Evolutionary conservation across 208 protist genomes (phyloP).

Genomic region (Crithidia expoeki): DNA sequence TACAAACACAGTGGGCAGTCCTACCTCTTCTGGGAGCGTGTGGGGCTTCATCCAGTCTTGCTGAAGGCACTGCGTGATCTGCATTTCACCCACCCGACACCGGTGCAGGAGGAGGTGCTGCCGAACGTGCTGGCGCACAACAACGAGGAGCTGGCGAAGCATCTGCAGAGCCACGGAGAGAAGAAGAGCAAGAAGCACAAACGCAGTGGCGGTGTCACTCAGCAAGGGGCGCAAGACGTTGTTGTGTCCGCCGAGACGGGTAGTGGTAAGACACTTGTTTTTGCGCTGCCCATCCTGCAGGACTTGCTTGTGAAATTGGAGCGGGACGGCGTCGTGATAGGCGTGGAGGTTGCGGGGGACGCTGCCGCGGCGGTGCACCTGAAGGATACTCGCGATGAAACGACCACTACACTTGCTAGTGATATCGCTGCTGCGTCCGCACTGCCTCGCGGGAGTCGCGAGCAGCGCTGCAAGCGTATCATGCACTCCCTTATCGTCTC

Average conservation of each 20-base stretch:
- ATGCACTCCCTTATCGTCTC: slow-evolving; percentile 96
- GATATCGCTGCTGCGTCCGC: slow-evolving; percentile 1
- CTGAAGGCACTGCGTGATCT: slow-evolving; percentile 67
- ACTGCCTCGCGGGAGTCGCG: slow-evolving; percentile 7
- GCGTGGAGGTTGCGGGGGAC: background rate
- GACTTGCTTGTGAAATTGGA: slow-evolving; percentile 47
- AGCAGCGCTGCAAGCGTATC: slow-evolving; percentile 33
- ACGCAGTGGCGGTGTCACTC: background rate
- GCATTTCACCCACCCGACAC: slow-evolving; percentile 85
- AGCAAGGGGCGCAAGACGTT: slow-evolving; percentile 58
- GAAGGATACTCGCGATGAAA: background rate
- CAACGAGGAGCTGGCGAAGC: slow-evolving; percentile 18
- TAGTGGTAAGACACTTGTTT: slow-evolving; percentile 97
- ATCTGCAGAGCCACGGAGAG: background rate
- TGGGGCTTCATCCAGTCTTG: slow-evolving; percentile 71
- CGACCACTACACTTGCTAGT: background rate
- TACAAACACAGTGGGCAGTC: slow-evolving; percentile 77
- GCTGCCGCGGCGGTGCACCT: background rate
- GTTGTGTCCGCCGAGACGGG: slow-evolving; percentile 94
- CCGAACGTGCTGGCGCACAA: slow-evolving; percentile 47
- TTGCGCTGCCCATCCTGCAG: slow-evolving; percentile 96
- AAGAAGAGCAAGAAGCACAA: slow-evolving; percentile 32
- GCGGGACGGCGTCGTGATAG: slow-evolving; percentile 14
- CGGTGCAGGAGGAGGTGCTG: slow-evolving; percentile 87
- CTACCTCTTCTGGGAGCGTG: slow-evolving; percentile 85